Evolutionary conservation across 768 basidiomycete genomes (phyloP), one percentile per base, ranked within the genome.

Genomic region (Suillus alpinus): DNA sequence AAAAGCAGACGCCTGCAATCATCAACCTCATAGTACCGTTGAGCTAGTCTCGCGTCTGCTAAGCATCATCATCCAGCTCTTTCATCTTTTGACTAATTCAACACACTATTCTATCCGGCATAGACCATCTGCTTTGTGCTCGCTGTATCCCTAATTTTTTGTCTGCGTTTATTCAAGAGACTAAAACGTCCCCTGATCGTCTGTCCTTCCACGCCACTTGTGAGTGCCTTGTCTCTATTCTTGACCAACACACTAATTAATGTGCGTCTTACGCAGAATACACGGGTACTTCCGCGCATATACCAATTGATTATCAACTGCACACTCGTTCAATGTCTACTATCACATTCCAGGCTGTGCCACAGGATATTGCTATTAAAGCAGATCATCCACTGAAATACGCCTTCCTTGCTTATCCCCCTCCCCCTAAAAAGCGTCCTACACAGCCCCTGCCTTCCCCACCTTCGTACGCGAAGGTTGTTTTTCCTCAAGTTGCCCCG

Each of bases 321-420:
- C 41, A 57, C 50, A 55, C 14, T 43, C 36, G 13, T 58, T 63
- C 36, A 41, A 63, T 63, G 64, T 57, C 63, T 50, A 39, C 32
- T 16, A 37, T 32, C 34, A 36, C 31, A 6, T 32, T 53, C 20
- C 40, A 64, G 18, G 29, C 63, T 50, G 60, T 55, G 61, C 65
- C 65, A 60, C 65, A 55, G 55, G 56, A 56, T 50, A 49, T 66
- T 8, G 31, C 60, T 58, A 56, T 65, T 59, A 69, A 63, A 63
- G 55, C 60, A 10, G 56, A 67, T 7, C 50, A 26, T n/a, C 57
- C 63, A 26, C 67, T 63, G 0, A 64, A 60, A n/a, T 81, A 79
- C 62, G 58, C 79, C n/a, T 82, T 81, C 65, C 78, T 82, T 2
- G 74, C 80, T 10, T 69, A 74, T 49, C 69, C 77, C 13, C 73